Base-by-base conservation (phyloP, 2,329 filamentous ascomycete species). In the Cadophora luteo-olivacea region DNA sequence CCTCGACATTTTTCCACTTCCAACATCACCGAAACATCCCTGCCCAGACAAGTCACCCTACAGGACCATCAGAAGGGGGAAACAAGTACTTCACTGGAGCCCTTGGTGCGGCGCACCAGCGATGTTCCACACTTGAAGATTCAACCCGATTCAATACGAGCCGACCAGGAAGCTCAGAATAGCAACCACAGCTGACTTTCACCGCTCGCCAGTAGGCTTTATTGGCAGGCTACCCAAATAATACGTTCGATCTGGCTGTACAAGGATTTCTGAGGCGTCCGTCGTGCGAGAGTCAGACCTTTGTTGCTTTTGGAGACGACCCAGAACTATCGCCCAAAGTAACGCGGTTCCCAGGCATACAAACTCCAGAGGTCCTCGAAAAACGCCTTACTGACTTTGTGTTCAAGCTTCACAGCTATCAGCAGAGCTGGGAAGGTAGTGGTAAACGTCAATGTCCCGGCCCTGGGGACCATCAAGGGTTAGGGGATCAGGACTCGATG, bases 401-500 rank as follows among this genome's bases (percentile, higher is more conserved):
- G 14, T 66, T 67, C 64, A 78, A 78, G 75, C 76, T 78, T 72
- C 75, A 76, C 54, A 74, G 76, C 72, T 77, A 75, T 68, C 77
- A 78, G 72, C 72, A 78, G 73, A 77, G 73, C 74, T 77, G 76
- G 76, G 75, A 78, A 71, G 76, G 70, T 62, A 77, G 75, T 74
- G 76, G 73, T 68, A 74, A 76, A 76, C 75, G 83, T 87, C 87
- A 84, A 89, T 89, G 87, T 85, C 80, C 83, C 79, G 83, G 82
- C 82, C 81, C 80, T 81, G 80, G 80, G 79, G 82, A 81, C 81
- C 80, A 81, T 78, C 81, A 80, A 80, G 79, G 81, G 79, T 81
- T 80, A 84, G 85, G 86, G 83, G 85, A 86, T 81, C 83, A 84
- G 84, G 81, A 81, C 82, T 85, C 86, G 82, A 90, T 90, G 88